These are phyloP conservation scores for Colletotrichum tropicale DNA, from an alignment of 2,329 filamentous ascomycete genomes.

Conservation along the genomic window DNA sequence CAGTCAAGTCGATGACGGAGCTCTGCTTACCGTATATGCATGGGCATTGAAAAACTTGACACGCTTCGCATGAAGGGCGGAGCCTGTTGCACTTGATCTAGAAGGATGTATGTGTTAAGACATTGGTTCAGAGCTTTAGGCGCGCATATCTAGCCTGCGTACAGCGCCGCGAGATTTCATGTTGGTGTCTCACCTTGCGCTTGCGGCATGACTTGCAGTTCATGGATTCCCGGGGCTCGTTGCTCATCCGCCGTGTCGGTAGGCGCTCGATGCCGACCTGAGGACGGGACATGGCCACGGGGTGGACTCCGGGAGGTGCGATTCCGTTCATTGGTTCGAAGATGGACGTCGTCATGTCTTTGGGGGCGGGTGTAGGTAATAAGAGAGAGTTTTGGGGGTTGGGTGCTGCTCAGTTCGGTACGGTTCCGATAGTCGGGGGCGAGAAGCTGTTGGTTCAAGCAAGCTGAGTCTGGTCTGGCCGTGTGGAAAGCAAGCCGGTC, in stretches of 20 bases:
- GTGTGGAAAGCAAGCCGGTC: background rate
- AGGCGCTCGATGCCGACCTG: constrained; percentile 83
- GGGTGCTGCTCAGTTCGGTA: background rate
- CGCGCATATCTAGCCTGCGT: background rate
- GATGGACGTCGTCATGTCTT: constrained; percentile 42
- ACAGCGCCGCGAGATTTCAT: background rate
- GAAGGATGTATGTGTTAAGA: constrained; percentile 9
- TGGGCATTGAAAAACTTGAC: constrained; percentile 85
- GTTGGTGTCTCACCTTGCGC: constrained; percentile 71
- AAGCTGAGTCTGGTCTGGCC: background rate
- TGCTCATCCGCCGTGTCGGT: constrained; percentile 71
- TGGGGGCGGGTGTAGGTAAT: background rate
- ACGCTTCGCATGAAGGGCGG: constrained; percentile 85
- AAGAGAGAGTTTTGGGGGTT: background rate
- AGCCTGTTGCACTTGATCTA: constrained; percentile 93
- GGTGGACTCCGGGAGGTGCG: constrained; percentile 48
- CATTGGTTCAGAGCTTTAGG: background rate
- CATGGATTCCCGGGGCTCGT: constrained; percentile 87
- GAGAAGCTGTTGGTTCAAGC: background rate
- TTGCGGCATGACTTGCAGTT: constrained; percentile 96
- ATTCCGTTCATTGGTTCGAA: constrained; percentile 47
- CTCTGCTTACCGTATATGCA: constrained; percentile 79
- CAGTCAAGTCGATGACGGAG: background rate
- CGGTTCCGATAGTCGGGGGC: background rate
- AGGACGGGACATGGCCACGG: constrained; percentile 69